phyloP scores from a whole-genome alignment of 2,329 filamentous ascomycete species.

The Dryadomyces quercivorus region DNA sequence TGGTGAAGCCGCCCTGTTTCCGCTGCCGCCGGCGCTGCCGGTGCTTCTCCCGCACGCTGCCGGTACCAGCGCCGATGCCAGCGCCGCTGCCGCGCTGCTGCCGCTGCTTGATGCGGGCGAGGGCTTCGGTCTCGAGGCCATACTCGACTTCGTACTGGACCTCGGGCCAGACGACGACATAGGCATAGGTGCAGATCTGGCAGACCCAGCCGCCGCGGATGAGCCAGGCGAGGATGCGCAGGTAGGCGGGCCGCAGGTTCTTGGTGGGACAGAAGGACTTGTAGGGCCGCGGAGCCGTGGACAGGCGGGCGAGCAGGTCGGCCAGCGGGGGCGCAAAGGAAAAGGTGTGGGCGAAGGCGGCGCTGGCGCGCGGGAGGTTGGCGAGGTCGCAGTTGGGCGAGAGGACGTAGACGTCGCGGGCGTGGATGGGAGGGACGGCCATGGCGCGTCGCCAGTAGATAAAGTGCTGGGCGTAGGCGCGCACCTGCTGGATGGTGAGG shows the following conservation, averaged over 20 bases:
- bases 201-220: slow-evolving; percentile 89
- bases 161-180: slow-evolving; percentile 72
- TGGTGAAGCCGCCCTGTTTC: background rate
- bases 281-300: slow-evolving; percentile 69
- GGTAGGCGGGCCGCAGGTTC: slow-evolving; percentile 75
- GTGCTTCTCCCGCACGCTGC: background rate
- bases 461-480: slow-evolving; percentile 81
- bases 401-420: slow-evolving; percentile 80
- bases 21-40: background rate
- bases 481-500: slow-evolving; percentile 68
- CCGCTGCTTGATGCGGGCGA: slow-evolving; percentile 22
- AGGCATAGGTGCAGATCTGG: slow-evolving; percentile 82
- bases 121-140: slow-evolving; percentile 53
- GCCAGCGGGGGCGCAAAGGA: slow-evolving; percentile 72
- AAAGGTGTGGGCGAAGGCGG: slow-evolving; percentile 66
- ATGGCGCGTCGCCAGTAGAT: slow-evolving; percentile 93
- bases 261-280: slow-evolving; percentile 76
- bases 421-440: slow-evolving; percentile 80
- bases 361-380: slow-evolving; percentile 55
- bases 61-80: too few relatives aligned
- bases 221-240: slow-evolving; percentile 87
- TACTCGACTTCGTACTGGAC: slow-evolving; percentile 72
- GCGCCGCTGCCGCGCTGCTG: slow-evolving; percentile 9
- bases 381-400: slow-evolving; percentile 77
- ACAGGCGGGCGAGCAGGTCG: slow-evolving; percentile 77